These are phyloP conservation scores for Mollisiaceae sp. DNA, from an alignment of 2,329 filamentous ascomycete species.

Conservation along the genomic window DNA sequence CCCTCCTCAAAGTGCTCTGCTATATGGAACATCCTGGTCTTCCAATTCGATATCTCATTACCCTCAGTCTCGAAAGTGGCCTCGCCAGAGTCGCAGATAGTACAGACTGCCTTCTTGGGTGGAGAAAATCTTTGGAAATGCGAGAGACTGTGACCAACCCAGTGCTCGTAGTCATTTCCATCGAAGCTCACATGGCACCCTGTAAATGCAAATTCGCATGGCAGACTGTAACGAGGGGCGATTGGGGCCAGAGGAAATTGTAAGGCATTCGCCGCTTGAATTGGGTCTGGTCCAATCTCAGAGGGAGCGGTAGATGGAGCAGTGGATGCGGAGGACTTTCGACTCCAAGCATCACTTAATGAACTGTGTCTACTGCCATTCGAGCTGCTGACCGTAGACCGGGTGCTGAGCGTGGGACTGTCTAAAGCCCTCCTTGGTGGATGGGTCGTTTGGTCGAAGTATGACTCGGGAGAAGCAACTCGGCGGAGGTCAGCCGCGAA, in stretches of 20 bases:
- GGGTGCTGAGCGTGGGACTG: neutral
- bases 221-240: slow-evolving; percentile 24
- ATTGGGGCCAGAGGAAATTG: neutral
- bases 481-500: neutral
- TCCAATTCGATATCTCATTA: slow-evolving; percentile 30
- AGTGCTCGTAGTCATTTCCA: slow-evolving; percentile 46
- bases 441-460: neutral
- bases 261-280: neutral
- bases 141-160: slow-evolving; percentile 52
- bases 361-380: neutral
- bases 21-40: slow-evolving; percentile 55
- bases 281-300: neutral
- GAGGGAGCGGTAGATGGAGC: neutral
- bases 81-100: slow-evolving; percentile 52
- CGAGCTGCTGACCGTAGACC: neutral
- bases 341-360: neutral
- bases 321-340: slow-evolving; percentile 7
- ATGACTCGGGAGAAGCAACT: neutral
- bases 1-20: slow-evolving; percentile 46
- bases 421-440: neutral
- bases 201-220: slow-evolving; percentile 32
- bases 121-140: slow-evolving; percentile 45
- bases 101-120: slow-evolving; percentile 49
- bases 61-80: slow-evolving; percentile 13
- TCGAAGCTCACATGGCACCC: slow-evolving; percentile 48